Evolutionary conservation across 2,329 filamentous ascomycete species (phyloP).

Genomic region (Fusarium domesticum): DNA sequence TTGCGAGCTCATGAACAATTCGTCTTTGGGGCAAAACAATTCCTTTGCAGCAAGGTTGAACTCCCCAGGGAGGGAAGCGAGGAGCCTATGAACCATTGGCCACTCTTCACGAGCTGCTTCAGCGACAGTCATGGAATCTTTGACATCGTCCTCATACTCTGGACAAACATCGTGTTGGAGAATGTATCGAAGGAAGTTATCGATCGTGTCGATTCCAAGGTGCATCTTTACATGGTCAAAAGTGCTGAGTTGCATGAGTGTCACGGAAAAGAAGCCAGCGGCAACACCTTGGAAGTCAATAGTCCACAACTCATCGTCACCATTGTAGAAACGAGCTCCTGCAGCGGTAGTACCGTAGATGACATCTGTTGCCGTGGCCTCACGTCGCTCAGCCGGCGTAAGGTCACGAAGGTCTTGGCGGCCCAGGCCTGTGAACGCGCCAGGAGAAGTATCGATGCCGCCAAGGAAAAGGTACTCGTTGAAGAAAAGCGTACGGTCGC

Average conservation of each 20-base stretch:
- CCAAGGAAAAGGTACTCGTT: constrained; percentile 79
- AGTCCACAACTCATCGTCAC: constrained; percentile 57
- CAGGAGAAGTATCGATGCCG: constrained; percentile 62
- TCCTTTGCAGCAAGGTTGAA: constrained; percentile 77
- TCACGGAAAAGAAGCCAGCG: constrained; percentile 71
- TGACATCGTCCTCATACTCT: constrained; percentile 69
- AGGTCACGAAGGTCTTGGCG: constrained; percentile 53
- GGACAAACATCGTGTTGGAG: constrained; percentile 81
- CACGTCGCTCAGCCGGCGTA: constrained; percentile 60
- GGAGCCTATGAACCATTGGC: constrained; percentile 52
- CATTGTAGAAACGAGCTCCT: constrained; percentile 48
- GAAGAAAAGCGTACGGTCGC: constrained; percentile 63
- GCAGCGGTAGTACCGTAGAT: constrained; percentile 48
- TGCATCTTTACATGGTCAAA: constrained; percentile 54
- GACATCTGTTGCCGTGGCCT: constrained; percentile 61
- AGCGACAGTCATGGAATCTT: constrained; percentile 64
- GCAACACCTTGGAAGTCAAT: constrained; percentile 79
- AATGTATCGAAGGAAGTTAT: constrained; percentile 87
- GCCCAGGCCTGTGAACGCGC: constrained; percentile 60
- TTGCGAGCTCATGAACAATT: constrained; percentile 27
- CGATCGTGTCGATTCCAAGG: constrained; percentile 63
- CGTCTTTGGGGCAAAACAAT: constrained; percentile 52
- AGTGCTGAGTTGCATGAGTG: constrained; percentile 53
- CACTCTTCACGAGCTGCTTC: constrained; percentile 65
- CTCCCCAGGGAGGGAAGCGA: constrained; percentile 61